phyloP scores from a whole-genome alignment of 139 green algal species.

The Astrephomene gubernaculifera region DNA sequence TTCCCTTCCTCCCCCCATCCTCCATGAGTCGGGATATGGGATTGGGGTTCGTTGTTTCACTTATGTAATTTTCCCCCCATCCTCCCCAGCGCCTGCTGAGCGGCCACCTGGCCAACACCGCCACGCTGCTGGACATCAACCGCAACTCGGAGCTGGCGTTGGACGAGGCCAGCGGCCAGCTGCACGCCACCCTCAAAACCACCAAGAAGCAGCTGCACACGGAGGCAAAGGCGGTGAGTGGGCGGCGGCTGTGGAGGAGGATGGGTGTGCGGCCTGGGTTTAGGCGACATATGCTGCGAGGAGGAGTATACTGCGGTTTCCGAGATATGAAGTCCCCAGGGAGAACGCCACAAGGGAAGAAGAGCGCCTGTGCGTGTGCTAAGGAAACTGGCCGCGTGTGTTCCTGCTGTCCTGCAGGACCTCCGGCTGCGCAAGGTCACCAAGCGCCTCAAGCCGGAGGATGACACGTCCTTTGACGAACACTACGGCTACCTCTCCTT shows the following conservation, averaged over 20 bases:
- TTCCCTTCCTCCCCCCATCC: neutral
- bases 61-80: too few relatives aligned
- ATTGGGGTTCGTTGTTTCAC: too few relatives aligned
- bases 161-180: neutral
- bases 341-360: too few relatives aligned
- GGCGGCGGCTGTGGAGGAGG: too few relatives aligned
- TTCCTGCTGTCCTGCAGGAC: neutral
- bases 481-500: constrained; percentile 25
- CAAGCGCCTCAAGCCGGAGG: neutral
- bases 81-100: constrained; percentile 17
- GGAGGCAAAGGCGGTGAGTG: constrained; percentile 25
- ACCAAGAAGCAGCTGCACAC: constrained; percentile 40
- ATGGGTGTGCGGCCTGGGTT: too few relatives aligned
- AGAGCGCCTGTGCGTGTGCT: too few relatives aligned
- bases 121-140: neutral
- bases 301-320: too few relatives aligned
- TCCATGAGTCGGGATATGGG: too few relatives aligned
- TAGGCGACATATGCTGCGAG: too few relatives aligned
- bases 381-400: too few relatives aligned
- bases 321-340: too few relatives aligned
- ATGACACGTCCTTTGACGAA: neutral
- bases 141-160: constrained; percentile 19
- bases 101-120: neutral
- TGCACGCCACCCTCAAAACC: neutral
- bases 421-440: neutral